phyloP scores from a whole-genome alignment of 495 filamentous ascomycete genomes.

The Aspergillus campestris region DNA sequence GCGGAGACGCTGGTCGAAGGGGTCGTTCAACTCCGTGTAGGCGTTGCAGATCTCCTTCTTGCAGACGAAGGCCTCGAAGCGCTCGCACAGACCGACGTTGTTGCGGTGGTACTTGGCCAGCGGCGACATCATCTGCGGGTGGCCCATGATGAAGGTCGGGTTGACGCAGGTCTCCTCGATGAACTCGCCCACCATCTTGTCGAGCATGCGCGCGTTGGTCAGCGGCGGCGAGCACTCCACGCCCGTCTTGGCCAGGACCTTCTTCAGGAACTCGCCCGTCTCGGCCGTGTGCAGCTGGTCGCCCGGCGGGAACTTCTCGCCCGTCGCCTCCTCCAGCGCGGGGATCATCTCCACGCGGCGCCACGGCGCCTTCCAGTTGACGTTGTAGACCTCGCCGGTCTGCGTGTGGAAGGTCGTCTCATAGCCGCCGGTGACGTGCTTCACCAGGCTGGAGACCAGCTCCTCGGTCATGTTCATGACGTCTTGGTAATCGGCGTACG shows the following conservation, averaged over 20 bases:
- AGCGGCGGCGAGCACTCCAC: constrained; percentile 84
- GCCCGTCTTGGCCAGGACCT: constrained; percentile 75
- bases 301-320: constrained; percentile 86
- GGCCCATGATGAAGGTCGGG: constrained; percentile 90
- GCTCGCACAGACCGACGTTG: constrained; percentile 79
- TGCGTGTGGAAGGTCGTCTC: constrained; percentile 77
- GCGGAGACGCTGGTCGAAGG: constrained; percentile 84
- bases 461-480: constrained; percentile 92
- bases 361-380: constrained; percentile 97
- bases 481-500: constrained; percentile 89
- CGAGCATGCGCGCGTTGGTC: constrained; percentile 95
- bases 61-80: constrained; percentile 95
- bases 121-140: constrained; percentile 97
- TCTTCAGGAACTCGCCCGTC: constrained; percentile 78
- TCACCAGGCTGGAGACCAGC: constrained; percentile 84
- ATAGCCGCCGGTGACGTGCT: constrained; percentile 78
- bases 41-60: constrained; percentile 96
- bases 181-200: constrained; percentile 93
- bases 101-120: constrained; percentile 89
- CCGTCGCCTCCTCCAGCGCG: constrained; percentile 77
- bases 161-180: constrained; percentile 91
- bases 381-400: constrained; percentile 70
- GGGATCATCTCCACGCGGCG: constrained; percentile 94
- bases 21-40: constrained; percentile 97
- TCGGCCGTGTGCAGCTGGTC: constrained; percentile 84